phyloP scores from a whole-genome alignment of 768 basidiomycete species.

The Pluteus cervinus region DNA sequence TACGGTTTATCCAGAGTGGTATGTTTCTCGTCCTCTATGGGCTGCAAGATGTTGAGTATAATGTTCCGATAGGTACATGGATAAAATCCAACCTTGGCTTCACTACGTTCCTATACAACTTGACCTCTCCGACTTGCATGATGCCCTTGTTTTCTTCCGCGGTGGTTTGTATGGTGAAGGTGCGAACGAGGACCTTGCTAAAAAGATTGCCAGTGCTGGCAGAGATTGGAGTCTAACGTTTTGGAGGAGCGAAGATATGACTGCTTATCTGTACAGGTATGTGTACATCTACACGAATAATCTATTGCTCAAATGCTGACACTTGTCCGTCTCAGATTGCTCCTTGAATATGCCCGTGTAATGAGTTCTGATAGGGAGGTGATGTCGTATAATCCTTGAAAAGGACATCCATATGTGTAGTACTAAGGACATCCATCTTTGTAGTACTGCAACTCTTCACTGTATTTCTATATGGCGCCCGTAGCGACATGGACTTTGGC shows the following conservation, averaged over 20 bases:
- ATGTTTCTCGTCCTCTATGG: conserved; percentile 4
- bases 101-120: conserved; percentile 70
- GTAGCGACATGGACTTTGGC: too few species aligned
- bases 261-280: conserved; percentile 28
- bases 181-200: conserved; percentile 54
- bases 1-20: conserved; percentile 75
- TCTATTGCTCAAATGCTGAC: background rate
- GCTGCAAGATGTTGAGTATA: background rate
- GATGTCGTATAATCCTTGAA: conserved; percentile 24
- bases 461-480: background rate
- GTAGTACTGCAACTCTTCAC: background rate
- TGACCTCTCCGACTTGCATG: conserved; percentile 63
- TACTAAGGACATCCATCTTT: background rate
- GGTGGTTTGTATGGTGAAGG: conserved; percentile 52
- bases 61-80: conserved; percentile 36
- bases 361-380: conserved; percentile 21
- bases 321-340: conserved; percentile 11
- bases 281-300: background rate
- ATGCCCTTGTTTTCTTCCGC: conserved; percentile 68
- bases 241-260: conserved; percentile 45
- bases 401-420: too few species aligned
- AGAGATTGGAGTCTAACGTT: conserved; percentile 29
- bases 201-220: conserved; percentile 37
- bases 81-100: conserved; percentile 60
- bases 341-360: conserved; percentile 22